These are phyloP conservation scores for Priceomyces castillae DNA, from an alignment of 805 yeast genomes.

Conservation along the genomic window DNA sequence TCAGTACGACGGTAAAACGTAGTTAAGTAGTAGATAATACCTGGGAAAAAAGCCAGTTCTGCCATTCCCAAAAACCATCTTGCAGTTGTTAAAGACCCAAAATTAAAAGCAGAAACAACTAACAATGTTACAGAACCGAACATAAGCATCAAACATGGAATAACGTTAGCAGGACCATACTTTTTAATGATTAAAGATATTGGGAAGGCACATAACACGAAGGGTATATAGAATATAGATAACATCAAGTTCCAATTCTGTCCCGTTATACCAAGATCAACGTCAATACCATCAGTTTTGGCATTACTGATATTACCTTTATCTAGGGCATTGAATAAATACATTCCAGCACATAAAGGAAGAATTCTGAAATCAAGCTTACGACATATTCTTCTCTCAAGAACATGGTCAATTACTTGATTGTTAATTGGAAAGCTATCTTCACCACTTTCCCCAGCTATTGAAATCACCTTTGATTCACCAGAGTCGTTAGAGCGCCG, in stretches of 20 bases:
- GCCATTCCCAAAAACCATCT: conserved; percentile 37
- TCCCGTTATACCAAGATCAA: conserved; percentile 39
- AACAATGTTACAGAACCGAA: conserved; percentile 44
- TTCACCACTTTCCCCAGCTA: conserved; percentile 16
- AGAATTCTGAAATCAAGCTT: conserved; percentile 45
- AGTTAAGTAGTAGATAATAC: conserved; percentile 35
- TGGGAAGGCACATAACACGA: conserved; percentile 46
- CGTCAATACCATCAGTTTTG: conserved; percentile 44
- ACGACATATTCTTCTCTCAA: conserved; percentile 32
- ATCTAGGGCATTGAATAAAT: conserved; percentile 48
- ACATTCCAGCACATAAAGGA: conserved; percentile 46
- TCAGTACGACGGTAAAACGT: conserved; percentile 38
- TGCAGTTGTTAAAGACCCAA: conserved; percentile 32
- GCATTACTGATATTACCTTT: conserved; percentile 51
- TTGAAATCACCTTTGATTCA: conserved; percentile 10
- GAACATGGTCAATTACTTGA: conserved; percentile 13
- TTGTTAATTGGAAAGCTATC: conserved; percentile 10
- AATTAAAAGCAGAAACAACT: conserved; percentile 39
- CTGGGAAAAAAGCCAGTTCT: conserved; percentile 40
- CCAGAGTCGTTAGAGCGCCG: conserved; percentile 5
- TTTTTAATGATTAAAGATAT: conserved; percentile 39
- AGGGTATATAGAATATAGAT: conserved; percentile 45
- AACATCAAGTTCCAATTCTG: conserved; percentile 45
- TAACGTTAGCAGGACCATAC: conserved; percentile 42
- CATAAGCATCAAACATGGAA: conserved; percentile 43